Evolutionary conservation across 108 stramenopile genomes (phyloP).

Genomic region (Phaeodactylum tricornutum): DNA sequence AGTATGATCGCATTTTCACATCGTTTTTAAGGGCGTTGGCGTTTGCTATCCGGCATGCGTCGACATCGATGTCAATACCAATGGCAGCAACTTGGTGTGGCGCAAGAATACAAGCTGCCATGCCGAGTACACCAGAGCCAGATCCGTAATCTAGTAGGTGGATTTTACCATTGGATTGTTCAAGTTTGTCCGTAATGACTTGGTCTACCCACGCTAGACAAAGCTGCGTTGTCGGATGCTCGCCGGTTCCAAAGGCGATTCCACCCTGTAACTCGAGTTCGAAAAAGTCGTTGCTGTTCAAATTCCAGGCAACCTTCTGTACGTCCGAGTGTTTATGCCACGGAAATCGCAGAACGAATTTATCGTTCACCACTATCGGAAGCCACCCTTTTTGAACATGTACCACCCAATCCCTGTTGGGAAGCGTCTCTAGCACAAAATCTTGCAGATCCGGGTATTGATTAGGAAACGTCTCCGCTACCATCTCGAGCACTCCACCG

Average conservation of each 20-base stretch:
- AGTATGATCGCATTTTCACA: constrained; percentile 51
- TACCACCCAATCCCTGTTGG: constrained; percentile 67
- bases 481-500: constrained; percentile 31
- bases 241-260: constrained; percentile 82
- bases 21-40: constrained; percentile 55
- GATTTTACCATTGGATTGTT: not conserved
- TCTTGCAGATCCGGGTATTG: constrained; percentile 12
- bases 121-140: constrained; percentile 74
- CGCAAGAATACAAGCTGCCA: constrained; percentile 59
- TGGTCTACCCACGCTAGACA: constrained; percentile 53
- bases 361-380: constrained; percentile 46
- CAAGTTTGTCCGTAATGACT: constrained; percentile 2
- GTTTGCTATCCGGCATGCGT: constrained; percentile 70
- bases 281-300: constrained; percentile 16
- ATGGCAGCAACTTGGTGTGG: constrained; percentile 26
- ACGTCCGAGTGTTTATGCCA: constrained; percentile 5
- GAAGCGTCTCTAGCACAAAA: constrained; percentile 36
- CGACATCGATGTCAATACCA: constrained; percentile 75
- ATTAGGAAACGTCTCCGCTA: constrained; percentile 18
- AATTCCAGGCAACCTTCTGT: not conserved
- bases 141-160: constrained; percentile 62
- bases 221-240: constrained; percentile 74
- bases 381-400: constrained; percentile 72
- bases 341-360: constrained; percentile 21
- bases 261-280: constrained; percentile 62